Evolutionary conservation across 1,139 yeast genomes (phyloP).

Genomic region (Eremothecium gossypii): DNA sequence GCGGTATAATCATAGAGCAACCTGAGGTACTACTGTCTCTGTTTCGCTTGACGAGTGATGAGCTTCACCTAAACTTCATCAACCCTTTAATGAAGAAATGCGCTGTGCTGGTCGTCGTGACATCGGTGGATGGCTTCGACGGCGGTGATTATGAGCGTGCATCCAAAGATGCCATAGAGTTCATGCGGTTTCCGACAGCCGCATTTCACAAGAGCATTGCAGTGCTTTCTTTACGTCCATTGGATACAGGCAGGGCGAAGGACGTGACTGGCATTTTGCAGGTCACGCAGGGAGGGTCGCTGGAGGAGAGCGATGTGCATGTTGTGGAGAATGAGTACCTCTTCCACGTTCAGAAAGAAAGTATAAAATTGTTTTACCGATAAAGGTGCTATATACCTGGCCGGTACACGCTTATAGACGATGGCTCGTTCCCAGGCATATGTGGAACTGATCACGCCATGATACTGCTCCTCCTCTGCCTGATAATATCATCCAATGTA

Average conservation of each 20-base stretch:
- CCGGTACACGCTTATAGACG: too few species aligned
- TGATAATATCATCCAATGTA: constrained; percentile 57
- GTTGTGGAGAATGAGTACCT: constrained; percentile 57
- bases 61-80: constrained; percentile 20
- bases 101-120: constrained; percentile 19
- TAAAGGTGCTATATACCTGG: constrained; percentile 9
- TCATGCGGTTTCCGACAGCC: constrained; percentile 17
- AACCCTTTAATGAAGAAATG: constrained; percentile 22
- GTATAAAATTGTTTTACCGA: constrained; percentile 34
- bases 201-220: constrained; percentile 21
- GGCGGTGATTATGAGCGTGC: constrained; percentile 9
- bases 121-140: constrained; percentile 16
- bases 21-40: constrained; percentile 27
- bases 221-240: constrained; percentile 46
- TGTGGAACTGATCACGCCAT: not conserved
- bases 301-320: constrained; percentile 25
- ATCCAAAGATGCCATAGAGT: constrained; percentile 16
- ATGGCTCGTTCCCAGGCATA: not conserved
- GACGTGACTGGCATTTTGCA: constrained; percentile 71
- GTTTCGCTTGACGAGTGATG: constrained; percentile 22
- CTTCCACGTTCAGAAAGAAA: constrained; percentile 51
- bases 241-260: constrained; percentile 72
- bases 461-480: constrained; percentile 34
- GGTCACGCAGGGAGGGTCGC: constrained; percentile 45
- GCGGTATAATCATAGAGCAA: constrained; percentile 23